These are phyloP conservation scores for Protomyces arabidopsidicola DNA, from an alignment of 1,139 yeast species.

Conservation along the genomic window DNA sequence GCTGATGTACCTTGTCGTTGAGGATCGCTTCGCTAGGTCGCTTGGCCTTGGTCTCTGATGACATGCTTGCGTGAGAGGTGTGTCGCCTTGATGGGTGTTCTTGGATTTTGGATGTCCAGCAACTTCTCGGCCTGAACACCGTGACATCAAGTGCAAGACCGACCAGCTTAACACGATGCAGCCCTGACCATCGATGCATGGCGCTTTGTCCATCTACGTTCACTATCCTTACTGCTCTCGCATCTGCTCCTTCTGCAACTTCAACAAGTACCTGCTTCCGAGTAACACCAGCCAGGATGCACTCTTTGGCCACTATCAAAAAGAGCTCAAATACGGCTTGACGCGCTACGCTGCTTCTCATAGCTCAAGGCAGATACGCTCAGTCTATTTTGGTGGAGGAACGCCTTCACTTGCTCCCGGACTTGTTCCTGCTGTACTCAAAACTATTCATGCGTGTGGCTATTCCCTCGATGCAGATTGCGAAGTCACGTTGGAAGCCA, in stretches of 20 bases:
- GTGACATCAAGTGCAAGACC: not conserved
- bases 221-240: slow-evolving; percentile 24
- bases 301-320: not conserved
- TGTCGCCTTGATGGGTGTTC: not conserved
- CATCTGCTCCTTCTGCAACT: slow-evolving; percentile 25
- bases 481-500: slow-evolving; percentile 25
- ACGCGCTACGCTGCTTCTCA: not conserved
- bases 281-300: not conserved
- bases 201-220: slow-evolving; percentile 19
- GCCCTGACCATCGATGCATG: not conserved
- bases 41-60: slow-evolving; percentile 7
- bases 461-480: not conserved
- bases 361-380: not conserved
- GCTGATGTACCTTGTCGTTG: slow-evolving; percentile 57
- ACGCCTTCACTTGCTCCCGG: slow-evolving; percentile 20
- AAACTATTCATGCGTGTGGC: not conserved
- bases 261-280: slow-evolving; percentile 20
- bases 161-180: not conserved
- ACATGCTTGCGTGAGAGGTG: not conserved
- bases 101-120: not conserved
- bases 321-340: slow-evolving; percentile 5
- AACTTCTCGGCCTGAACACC: not conserved
- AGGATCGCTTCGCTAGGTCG: slow-evolving; percentile 61
- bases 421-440: slow-evolving; percentile 8
- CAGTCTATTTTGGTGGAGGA: slow-evolving; percentile 26